Evolutionary conservation across 2,329 filamentous ascomycete genomes (phyloP), one percentile per base, ranked within the genome.

Genomic region (Calonectria hongkongensis): DNA sequence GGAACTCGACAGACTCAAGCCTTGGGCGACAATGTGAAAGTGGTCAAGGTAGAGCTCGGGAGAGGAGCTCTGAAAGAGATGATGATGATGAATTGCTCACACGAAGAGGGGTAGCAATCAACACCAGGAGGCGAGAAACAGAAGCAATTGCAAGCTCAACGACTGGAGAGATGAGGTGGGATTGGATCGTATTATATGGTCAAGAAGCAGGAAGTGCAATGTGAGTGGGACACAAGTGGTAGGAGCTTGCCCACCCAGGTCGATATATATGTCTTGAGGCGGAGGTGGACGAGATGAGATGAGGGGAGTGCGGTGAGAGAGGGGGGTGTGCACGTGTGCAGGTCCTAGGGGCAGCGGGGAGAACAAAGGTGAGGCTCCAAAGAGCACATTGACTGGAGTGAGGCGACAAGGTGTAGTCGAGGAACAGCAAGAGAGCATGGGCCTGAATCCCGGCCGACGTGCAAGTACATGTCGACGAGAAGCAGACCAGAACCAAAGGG

Each of bases 361-460:
- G 58, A 68, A 50, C 51, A 68, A 77, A 74, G 68, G 71, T 75
- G 78, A 80, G 78, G 78, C 78, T 80, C 77, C 54, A 76, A 79
- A 78, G 70, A 66, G 78, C 78, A 80, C 77, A 76, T 79, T 80
- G 70, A 66, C 27, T 33, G 30, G 50, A 78, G 78, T 80, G 78
- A 80, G 78, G 78, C 78, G 78, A 71, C 65, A 58, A 75, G 73
- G 47, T 72, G 66, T 69, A 78, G 78, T 36, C 21, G 48, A 77
- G 70, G 72, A 75, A 50, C 72, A 66, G 54, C 54, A 33, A 33
- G 36, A 36, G 71, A 73, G 33, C 69, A 71, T 72, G 72, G 72
- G 74, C 71, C 72, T 76, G 77, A 77, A 77, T 77, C 73, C 64
- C 70, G 71, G 71, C 54, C 54, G 36, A 56, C 15, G 54, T 58